These are phyloP conservation scores for sweet orange (Citrus sinensis) DNA, from an alignment of 345 rosid genomes.

Conservation along the genomic window DVS_A1.0 CM039163.1:43846001-43846500, in stretches of 20 bases:
- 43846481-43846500: no score
- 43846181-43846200: slow-evolving; percentile 15
- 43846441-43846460: background rate
- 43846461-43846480: background rate
- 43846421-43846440: background rate
- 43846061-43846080: slow-evolving; percentile 67
- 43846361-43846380: background rate
- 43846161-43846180: slow-evolving; percentile 16
- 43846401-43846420: background rate
- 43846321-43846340: slow-evolving; percentile 2
- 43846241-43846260: background rate
- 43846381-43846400: background rate
- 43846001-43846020: slow-evolving; percentile 73
- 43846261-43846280: slow-evolving; percentile 9
- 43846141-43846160: slow-evolving; percentile 10
- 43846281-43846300: slow-evolving; percentile 10
- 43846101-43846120: slow-evolving; percentile 21
- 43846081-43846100: slow-evolving; percentile 5
- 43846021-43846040: slow-evolving; percentile 79
- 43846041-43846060: slow-evolving; percentile 82
- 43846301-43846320: slow-evolving; percentile 11
- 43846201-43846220: slow-evolving; percentile 2
- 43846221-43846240: background rate
- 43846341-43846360: background rate
- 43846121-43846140: slow-evolving; percentile 18